Evolutionary conservation across 768 basidiomycete species (phyloP).

Genomic region (Vishniacozyma victoriae): DNA sequence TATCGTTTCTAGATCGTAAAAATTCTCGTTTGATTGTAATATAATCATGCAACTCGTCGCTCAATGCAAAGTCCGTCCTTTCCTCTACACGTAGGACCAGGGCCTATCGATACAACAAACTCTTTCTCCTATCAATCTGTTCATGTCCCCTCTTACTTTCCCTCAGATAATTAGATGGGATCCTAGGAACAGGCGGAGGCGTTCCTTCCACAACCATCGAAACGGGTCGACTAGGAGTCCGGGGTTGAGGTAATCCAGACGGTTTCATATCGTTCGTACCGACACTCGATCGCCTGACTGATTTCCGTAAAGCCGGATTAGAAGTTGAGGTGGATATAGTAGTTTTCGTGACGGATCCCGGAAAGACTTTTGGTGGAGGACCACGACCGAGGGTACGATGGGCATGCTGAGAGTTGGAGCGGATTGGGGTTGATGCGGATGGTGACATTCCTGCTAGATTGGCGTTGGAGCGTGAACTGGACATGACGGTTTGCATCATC

Average conservation of each 20-base stretch:
- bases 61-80: no score
- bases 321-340: constrained; percentile 2
- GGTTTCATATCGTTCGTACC: constrained; percentile 8
- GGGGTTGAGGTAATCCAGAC: neutral
- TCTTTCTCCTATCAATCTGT: no score
- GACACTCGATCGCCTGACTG: constrained; percentile 18
- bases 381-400: constrained; percentile 18
- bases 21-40: no score
- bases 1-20: no score
- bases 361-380: constrained; percentile 15
- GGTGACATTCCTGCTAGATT: constrained; percentile 4
- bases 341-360: constrained; percentile 2
- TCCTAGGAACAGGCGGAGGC: constrained; percentile 38
- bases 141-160: constrained; percentile 4
- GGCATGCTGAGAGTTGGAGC: constrained; percentile 5
- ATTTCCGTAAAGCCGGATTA: constrained; percentile 2
- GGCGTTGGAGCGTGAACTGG: neutral
- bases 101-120: no score
- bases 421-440: constrained; percentile 4
- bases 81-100: no score
- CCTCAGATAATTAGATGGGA: constrained; percentile 29
- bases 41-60: no score
- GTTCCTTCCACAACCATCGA: constrained; percentile 24
- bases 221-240: constrained; percentile 13
- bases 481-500: neutral